These are phyloP conservation scores for Yamadazyma conglobata DNA, from an alignment of 1,139 yeast genomes.

Conservation along the genomic window DNA sequence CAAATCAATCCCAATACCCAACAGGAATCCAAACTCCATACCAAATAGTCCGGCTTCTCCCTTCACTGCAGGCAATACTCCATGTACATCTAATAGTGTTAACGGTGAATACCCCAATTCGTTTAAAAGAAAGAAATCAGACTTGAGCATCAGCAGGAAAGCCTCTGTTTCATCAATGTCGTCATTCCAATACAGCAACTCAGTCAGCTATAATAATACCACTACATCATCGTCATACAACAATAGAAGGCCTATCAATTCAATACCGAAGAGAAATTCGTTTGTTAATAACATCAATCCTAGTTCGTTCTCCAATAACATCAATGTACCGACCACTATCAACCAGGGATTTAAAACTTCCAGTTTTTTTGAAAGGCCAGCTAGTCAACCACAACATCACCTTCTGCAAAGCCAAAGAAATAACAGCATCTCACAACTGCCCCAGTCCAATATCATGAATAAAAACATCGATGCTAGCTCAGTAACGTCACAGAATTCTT, in stretches of 20 bases:
- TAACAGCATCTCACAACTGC: slow-evolving; percentile 4
- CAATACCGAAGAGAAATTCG: slow-evolving; percentile 19
- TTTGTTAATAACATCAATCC: slow-evolving; percentile 11
- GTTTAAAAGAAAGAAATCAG: slow-evolving; percentile 44
- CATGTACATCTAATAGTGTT: background rate
- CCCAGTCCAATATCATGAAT: slow-evolving; percentile 13
- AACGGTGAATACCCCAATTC: slow-evolving; percentile 20
- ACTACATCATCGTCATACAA: slow-evolving; percentile 10
- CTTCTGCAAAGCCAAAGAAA: slow-evolving; percentile 4
- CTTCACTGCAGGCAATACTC: slow-evolving; percentile 8
- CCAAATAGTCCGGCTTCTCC: slow-evolving; percentile 24
- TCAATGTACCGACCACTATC: slow-evolving; percentile 16
- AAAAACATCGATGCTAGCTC: slow-evolving; percentile 9
- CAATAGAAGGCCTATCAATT: slow-evolving; percentile 11
- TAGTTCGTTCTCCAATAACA: slow-evolving; percentile 16
- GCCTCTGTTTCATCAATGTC: slow-evolving; percentile 16
- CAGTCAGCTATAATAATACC: slow-evolving; percentile 8
- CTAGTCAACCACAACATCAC: slow-evolving; percentile 2
- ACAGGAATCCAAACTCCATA: slow-evolving; percentile 11
- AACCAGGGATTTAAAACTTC: slow-evolving; percentile 24
- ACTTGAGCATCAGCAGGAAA: slow-evolving; percentile 20
- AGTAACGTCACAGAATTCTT: slow-evolving; percentile 13
- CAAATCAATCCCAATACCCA: slow-evolving; percentile 28
- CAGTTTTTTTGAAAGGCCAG: slow-evolving; percentile 27
- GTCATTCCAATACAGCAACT: slow-evolving; percentile 11